Evolutionary conservation across 2,329 filamentous ascomycete species (phyloP).

Genomic region (Alternaria sp.): DNA sequence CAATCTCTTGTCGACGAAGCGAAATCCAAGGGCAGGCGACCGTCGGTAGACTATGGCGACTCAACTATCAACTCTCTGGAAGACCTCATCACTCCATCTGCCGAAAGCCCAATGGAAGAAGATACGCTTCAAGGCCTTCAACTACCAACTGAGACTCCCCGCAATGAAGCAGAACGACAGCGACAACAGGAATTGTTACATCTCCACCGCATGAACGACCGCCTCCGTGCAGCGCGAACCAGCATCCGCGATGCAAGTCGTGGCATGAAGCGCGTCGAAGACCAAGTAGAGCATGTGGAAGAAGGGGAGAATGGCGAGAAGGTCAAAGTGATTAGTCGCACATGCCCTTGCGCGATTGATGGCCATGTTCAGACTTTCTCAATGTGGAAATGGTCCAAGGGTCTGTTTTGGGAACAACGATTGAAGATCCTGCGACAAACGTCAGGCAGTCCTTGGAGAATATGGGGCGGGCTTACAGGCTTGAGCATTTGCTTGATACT

Average conservation of each 20-base stretch:
- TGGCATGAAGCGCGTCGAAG: slow-evolving; percentile 54
- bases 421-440: slow-evolving; percentile 26
- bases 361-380: slow-evolving; percentile 20
- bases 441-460: slow-evolving; percentile 18
- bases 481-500: slow-evolving; percentile 52
- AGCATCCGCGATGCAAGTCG: slow-evolving; percentile 56
- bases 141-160: slow-evolving; percentile 37
- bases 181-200: slow-evolving; percentile 53
- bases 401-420: slow-evolving; percentile 37
- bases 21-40: slow-evolving; percentile 29
- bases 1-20: slow-evolving; percentile 53
- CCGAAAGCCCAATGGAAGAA: slow-evolving; percentile 39
- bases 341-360: slow-evolving; percentile 31
- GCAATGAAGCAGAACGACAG: slow-evolving; percentile 53
- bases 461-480: slow-evolving; percentile 48
- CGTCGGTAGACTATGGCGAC: slow-evolving; percentile 51
- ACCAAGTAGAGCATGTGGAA: slow-evolving; percentile 49
- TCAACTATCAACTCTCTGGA: slow-evolving; percentile 59
- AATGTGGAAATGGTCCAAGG: slow-evolving; percentile 34
- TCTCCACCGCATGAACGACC: slow-evolving; percentile 54
- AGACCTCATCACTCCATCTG: slow-evolving; percentile 50
- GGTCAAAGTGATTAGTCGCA: slow-evolving; percentile 18
- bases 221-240: slow-evolving; percentile 50
- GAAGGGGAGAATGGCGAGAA: slow-evolving; percentile 23
- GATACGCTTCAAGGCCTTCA: slow-evolving; percentile 45